Percentiles rank a stretch among this genome's conserved stretches.
Conservation (phyloP, 2,329 filamentous ascomycete species). For the Clonostachys chloroleuca region DNA sequence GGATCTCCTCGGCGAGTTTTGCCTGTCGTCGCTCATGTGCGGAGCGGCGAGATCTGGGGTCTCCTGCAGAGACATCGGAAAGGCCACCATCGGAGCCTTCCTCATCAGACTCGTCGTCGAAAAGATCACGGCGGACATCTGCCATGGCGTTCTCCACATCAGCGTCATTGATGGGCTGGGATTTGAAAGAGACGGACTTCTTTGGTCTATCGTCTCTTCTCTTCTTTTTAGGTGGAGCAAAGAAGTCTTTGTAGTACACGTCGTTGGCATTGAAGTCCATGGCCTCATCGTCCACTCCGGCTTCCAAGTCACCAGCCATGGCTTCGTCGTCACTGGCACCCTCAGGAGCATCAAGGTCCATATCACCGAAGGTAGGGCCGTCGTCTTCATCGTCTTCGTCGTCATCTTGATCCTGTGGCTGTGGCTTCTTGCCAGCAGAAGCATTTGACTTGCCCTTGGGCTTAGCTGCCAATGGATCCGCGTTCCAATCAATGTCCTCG, state of each 20-base stretch:
- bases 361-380: constrained; percentile 80
- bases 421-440: constrained; percentile 18
- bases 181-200: constrained; percentile 29
- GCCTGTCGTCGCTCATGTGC: constrained; percentile 84
- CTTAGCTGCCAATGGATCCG: constrained; percentile 57
- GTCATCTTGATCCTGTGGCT: constrained; percentile 26
- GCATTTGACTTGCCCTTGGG: constrained; percentile 1
- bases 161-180: constrained; percentile 47
- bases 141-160: constrained; percentile 82
- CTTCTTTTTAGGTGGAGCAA: constrained; percentile 79
- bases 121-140: constrained; percentile 83
- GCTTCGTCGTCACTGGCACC: constrained; percentile 64
- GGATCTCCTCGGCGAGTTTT: constrained; percentile 84
- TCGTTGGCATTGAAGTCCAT: constrained; percentile 75
- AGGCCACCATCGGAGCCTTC: constrained; percentile 62
- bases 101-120: constrained; percentile 69
- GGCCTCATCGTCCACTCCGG: constrained; percentile 50
- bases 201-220: constrained; percentile 41
- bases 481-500: constrained; percentile 84
- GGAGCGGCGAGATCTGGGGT: constrained; percentile 71
- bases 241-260: constrained; percentile 90
- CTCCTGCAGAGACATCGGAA: constrained; percentile 62
- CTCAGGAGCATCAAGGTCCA: constrained; percentile 68
- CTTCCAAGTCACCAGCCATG: constrained; percentile 20
- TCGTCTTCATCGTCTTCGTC: constrained; percentile 65